These are phyloP conservation scores for Aspergillus clavatus DNA, from an alignment of 2,329 filamentous ascomycete species.

Conservation along the genomic window DNA sequence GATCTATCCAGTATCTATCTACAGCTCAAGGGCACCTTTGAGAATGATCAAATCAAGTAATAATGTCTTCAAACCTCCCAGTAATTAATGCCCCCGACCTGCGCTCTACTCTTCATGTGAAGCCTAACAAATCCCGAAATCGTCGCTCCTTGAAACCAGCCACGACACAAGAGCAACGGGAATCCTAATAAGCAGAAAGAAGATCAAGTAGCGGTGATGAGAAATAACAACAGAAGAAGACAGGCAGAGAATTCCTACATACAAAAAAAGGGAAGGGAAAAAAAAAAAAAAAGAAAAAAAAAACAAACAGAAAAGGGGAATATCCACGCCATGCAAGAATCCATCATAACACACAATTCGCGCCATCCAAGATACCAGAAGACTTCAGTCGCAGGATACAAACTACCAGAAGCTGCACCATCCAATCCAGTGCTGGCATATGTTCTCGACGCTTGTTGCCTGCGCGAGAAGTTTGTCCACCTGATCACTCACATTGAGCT, in stretches of 20 bases:
- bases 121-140: too few relatives aligned
- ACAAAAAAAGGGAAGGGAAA: slow-evolving; percentile 11
- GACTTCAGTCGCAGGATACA: slow-evolving; percentile 6
- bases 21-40: too few relatives aligned
- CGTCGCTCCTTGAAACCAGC: too few relatives aligned
- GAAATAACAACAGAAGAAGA: slow-evolving; percentile 5
- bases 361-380: slow-evolving; percentile 24
- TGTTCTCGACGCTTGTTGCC: slow-evolving; percentile 92
- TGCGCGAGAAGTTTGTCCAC: slow-evolving; percentile 93
- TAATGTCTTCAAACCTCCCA: too few relatives aligned
- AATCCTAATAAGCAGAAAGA: slow-evolving; percentile 1
- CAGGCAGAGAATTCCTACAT: slow-evolving; percentile 8
- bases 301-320: slow-evolving; percentile 12
- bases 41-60: too few relatives aligned
- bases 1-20: too few relatives aligned
- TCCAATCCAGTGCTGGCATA: slow-evolving; percentile 98
- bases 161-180: slow-evolving; percentile 4
- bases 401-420: slow-evolving; percentile 96
- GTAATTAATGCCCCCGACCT: too few relatives aligned
- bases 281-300: too few relatives aligned
- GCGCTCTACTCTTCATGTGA: too few relatives aligned
- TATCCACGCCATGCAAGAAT: slow-evolving; percentile 19
- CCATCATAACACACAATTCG: slow-evolving; percentile 23
- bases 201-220: slow-evolving; percentile 8
- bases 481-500: slow-evolving; percentile 79